Percentiles rank a stretch among this genome's conserved stretches.
phyloP scores from a whole-genome alignment of 352 stramenopile genomes.

The Blastocystis sp. region DNA sequence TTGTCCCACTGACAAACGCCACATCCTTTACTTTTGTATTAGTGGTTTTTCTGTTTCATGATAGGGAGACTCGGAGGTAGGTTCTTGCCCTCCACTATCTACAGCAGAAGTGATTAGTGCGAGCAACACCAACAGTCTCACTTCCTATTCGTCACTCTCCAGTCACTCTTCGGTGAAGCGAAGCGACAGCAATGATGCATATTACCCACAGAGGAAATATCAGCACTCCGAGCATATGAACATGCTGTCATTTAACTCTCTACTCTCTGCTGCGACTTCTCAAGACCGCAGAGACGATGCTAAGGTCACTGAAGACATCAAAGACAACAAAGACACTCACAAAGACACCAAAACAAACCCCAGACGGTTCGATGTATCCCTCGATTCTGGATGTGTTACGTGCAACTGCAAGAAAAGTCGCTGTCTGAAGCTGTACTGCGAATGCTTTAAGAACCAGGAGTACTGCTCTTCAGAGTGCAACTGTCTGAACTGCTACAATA shows the following conservation, averaged over 20 bases:
- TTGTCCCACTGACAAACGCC: not conserved
- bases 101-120: not conserved
- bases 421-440: conserved; percentile 96
- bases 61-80: not conserved
- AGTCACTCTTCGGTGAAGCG: conserved; percentile 6
- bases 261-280: not conserved
- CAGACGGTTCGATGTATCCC: not conserved
- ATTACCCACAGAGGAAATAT: not conserved
- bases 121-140: not conserved
- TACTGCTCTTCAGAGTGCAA: conserved; percentile 77
- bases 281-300: not conserved
- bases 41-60: not conserved
- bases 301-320: not conserved
- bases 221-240: not conserved
- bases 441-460: conserved; percentile 85
- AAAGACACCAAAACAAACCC: not conserved
- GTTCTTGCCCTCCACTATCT: not conserved
- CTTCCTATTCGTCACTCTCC: not conserved
- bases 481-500: conserved; percentile 76
- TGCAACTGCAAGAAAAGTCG: conserved; percentile 91
- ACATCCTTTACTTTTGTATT: conserved; percentile 43
- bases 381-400: not conserved
- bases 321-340: not conserved
- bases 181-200: conserved; percentile 12
- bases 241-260: not conserved